Evolutionary conservation across 192 early-diverging fungal species (phyloP), one percentile per base, ranked within the genome.

Genomic region (Coemansia sp.): DNA sequence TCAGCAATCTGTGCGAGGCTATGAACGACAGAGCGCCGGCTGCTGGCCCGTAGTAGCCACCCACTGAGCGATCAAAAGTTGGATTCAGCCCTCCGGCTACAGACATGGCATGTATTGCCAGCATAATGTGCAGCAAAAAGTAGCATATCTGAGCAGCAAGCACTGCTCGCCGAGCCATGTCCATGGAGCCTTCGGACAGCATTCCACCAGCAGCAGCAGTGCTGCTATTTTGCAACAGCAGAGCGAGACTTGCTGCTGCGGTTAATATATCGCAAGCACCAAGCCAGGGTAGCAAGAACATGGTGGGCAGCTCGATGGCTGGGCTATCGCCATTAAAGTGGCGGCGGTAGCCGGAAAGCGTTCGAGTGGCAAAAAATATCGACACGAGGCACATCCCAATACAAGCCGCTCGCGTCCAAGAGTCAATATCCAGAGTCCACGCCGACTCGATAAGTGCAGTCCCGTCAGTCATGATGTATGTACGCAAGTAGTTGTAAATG

Each of bases 231-330:
- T 55, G 43, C 33, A 71, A 15, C 33, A 66, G 63, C 33, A 39
- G 62, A 0, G 4, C 33, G 34, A 70, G 40, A 1, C 10, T 38
- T 36, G 43, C 60, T 5, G 9, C 27, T 6, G 65, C 46, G 13
- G 44, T 49, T 29, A 71, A 8, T 10, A 74, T 64, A 44, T 79
- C 78, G 69, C 72, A 64, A 12, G 65, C 12, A 1, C 69, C 72
- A 15, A 79, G 68, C 78, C 78, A 79, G 46, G 72, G 61, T 2
- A 74, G 53, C 31, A 79, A 66, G 24, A 68, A 79, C 69, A 79
- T 63, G 27, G 78, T 24, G 20, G 78, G 78, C 13, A 72, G 68
- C 38, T 74, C 71, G 27, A 65, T 46, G 20, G 55, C 72, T 9
- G 72, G 72, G 33, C 50, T 36, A 15, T 74, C 60, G 36, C 66